These are phyloP conservation scores for Blastocystis hominis DNA, from an alignment of 352 stramenopile species.

Conservation along the genomic window DNA sequence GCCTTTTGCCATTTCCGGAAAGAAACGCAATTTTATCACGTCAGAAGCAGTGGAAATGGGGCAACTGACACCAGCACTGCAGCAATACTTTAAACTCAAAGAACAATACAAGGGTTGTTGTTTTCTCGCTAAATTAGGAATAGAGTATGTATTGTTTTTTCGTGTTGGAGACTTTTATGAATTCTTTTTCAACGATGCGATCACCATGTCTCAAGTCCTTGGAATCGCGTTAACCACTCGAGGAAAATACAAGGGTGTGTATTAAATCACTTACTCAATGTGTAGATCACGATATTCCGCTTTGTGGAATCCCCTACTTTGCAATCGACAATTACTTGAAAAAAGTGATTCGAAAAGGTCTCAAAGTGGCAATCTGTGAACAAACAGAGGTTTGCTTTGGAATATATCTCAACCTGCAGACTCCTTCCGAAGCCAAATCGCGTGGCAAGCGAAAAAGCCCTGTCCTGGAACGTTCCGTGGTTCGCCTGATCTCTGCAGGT, in stretches of 20 bases:
- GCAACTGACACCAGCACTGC: conserved; percentile 33
- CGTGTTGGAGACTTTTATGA: conserved; percentile 61
- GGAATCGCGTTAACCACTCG: conserved; percentile 56
- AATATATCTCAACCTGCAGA: neutral
- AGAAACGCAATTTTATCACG: conserved; percentile 32
- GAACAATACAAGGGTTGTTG: conserved; percentile 33
- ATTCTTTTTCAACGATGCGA: conserved; percentile 61
- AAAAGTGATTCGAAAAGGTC: conserved; percentile 46
- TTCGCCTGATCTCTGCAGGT: conserved; percentile 35
- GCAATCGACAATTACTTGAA: conserved; percentile 59
- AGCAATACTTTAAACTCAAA: conserved; percentile 40
- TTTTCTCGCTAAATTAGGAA: neutral
- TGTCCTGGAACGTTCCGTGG: conserved; percentile 15
- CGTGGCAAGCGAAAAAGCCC: conserved; percentile 27
- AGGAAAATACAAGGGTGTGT: conserved; percentile 51
- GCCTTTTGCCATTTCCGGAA: neutral
- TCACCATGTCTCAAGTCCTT: conserved; percentile 55
- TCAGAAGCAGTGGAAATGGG: conserved; percentile 9
- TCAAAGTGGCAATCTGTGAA: conserved; percentile 60
- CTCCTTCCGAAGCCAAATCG: neutral
- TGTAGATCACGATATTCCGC: conserved; percentile 47
- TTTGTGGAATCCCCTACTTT: conserved; percentile 60
- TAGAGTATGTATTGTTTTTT: conserved; percentile 60
- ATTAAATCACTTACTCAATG: neutral
- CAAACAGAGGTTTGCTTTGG: conserved; percentile 25